Conservation (phyloP, 768 basidiomycete genomes). For the Hortiboletus campestris region DNA sequence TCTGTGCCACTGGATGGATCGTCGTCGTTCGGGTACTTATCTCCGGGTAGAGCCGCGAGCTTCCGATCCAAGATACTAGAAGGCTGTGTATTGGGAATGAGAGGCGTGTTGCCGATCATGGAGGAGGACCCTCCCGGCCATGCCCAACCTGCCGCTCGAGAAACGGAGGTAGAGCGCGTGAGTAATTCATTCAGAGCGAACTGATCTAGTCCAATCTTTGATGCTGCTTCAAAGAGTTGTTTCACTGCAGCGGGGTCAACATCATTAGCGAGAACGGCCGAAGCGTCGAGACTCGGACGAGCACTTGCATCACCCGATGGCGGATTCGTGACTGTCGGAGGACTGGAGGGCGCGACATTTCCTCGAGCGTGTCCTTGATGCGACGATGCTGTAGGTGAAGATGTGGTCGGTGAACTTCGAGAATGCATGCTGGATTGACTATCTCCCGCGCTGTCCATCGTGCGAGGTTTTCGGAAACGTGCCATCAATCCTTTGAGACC, state of each 20-base stretch:
- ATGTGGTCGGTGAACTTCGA: slow-evolving; percentile 32
- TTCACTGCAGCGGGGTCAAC: slow-evolving; percentile 55
- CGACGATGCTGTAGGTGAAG: slow-evolving; percentile 34
- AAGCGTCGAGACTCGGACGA: slow-evolving; percentile 26
- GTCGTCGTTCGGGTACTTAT: slow-evolving; percentile 29
- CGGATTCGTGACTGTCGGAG: slow-evolving; percentile 5
- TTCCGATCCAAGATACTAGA: slow-evolving; percentile 10
- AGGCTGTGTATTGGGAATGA: slow-evolving; percentile 23
- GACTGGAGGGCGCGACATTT: slow-evolving; percentile 28
- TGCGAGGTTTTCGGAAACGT: slow-evolving; percentile 54
- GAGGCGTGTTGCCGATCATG: slow-evolving; percentile 9
- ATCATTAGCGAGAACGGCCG: slow-evolving; percentile 24
- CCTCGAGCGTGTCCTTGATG: slow-evolving; percentile 34
- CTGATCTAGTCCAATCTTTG: slow-evolving; percentile 72
- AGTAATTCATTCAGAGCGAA: slow-evolving; percentile 67
- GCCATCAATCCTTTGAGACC: slow-evolving; percentile 81
- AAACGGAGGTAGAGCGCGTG: slow-evolving; percentile 66
- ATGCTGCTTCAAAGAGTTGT: slow-evolving; percentile 75
- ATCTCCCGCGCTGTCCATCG: slow-evolving; percentile 25
- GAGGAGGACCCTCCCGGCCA: slow-evolving; percentile 28
- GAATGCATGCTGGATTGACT: slow-evolving; percentile 32
- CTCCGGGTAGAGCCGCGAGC: slow-evolving; percentile 19
- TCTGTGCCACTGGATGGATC: slow-evolving; percentile 31
- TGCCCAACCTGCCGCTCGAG: slow-evolving; percentile 49
- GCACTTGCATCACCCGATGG: slow-evolving; percentile 13